Evolutionary conservation across 2,329 filamentous ascomycete species (phyloP).

Genomic region (Sclerotinia subarctica): DNA sequence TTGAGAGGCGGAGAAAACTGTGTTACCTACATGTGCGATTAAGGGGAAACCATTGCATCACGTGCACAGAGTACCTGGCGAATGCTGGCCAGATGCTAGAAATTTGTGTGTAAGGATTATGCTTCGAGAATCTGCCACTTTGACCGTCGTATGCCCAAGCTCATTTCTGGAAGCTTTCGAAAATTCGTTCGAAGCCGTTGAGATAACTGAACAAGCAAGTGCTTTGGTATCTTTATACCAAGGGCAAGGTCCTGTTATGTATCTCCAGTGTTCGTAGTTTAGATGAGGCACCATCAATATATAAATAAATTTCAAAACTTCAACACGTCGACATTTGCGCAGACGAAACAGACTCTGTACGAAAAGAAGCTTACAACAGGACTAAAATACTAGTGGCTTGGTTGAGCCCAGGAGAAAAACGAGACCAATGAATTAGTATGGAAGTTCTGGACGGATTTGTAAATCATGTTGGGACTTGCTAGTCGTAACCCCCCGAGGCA

Average conservation of each 20-base stretch:
- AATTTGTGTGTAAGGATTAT: neutral
- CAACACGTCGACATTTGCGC: neutral
- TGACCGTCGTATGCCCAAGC: neutral
- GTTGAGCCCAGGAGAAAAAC: neutral
- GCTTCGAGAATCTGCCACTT: neutral
- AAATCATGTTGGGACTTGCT: neutral
- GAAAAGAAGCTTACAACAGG: neutral
- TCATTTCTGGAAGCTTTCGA: conserved; percentile 5
- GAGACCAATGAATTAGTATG: neutral
- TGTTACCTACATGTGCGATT: neutral
- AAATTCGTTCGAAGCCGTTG: neutral
- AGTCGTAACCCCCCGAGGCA: neutral
- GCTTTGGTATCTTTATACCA: neutral
- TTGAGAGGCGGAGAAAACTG: neutral
- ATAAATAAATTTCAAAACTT: neutral
- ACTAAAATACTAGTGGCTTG: neutral
- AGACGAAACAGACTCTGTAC: neutral
- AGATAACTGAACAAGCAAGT: neutral
- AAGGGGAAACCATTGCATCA: neutral
- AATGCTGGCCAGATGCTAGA: neutral
- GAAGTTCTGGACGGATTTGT: neutral
- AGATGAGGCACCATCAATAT: neutral
- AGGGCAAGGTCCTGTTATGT: conserved; percentile 2
- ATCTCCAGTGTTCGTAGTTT: neutral
- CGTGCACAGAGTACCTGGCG: neutral